phyloP scores from a whole-genome alignment of 805 yeast species.

The Wickerhamomyces hampshirensis region DNA sequence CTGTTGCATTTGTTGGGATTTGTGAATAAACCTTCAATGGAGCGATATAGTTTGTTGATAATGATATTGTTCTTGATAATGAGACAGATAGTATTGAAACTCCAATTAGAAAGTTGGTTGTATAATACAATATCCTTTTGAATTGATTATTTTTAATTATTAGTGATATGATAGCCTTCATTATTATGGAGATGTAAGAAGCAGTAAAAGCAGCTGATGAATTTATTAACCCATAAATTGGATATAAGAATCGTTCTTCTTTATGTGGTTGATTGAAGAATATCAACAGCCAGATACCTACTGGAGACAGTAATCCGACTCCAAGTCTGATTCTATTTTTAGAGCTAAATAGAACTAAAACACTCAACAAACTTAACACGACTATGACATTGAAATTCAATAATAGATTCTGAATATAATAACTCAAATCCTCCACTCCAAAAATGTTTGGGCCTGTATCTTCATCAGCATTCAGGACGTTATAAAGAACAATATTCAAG shows the following conservation, averaged over 20 bases:
- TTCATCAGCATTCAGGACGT: slow-evolving; percentile 64
- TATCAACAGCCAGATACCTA: slow-evolving; percentile 60
- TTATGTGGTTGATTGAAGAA: slow-evolving; percentile 82
- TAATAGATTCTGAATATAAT: slow-evolving; percentile 62
- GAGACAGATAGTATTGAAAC: slow-evolving; percentile 29
- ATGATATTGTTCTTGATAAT: slow-evolving; percentile 56
- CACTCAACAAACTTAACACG: slow-evolving; percentile 37
- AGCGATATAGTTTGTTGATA: slow-evolving; percentile 65
- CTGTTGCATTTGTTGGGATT: slow-evolving; percentile 28
- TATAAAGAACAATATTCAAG: slow-evolving; percentile 75
- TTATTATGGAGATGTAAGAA: slow-evolving; percentile 12
- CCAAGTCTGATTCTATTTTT: slow-evolving; percentile 7
- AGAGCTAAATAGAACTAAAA: slow-evolving; percentile 25
- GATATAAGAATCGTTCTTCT: slow-evolving; percentile 88
- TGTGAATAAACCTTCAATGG: slow-evolving; percentile 59
- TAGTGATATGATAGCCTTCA: slow-evolving; percentile 1
- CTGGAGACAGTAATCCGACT: slow-evolving; percentile 39
- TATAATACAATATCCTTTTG: slow-evolving; percentile 1
- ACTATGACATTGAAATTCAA: slow-evolving; percentile 67
- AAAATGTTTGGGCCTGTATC: slow-evolving; percentile 83
- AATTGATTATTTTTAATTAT: slow-evolving; percentile 1
- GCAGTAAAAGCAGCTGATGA: slow-evolving; percentile 55
- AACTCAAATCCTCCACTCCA: slow-evolving; percentile 76
- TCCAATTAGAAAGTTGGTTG: slow-evolving; percentile 2
- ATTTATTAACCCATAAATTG: slow-evolving; percentile 68